Evolutionary conservation across 495 filamentous ascomycete species (phyloP).

Genomic region (Neurospora sp.): DNA sequence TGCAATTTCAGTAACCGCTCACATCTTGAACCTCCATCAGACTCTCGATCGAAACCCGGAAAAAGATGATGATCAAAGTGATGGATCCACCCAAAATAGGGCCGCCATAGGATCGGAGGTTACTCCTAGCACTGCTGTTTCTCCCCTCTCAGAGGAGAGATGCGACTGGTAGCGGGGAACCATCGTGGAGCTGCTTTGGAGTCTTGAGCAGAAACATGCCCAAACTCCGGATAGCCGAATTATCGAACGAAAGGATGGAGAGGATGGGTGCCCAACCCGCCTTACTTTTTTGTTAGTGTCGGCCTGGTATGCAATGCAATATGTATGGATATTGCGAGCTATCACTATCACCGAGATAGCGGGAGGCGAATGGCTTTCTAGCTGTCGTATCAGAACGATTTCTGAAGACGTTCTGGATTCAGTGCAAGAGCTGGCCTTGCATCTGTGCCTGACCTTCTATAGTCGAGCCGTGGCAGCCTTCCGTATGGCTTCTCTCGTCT

Average conservation of each 20-base stretch:
- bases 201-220: not conserved
- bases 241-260: not conserved
- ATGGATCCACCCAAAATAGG: constrained; percentile 3
- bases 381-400: not conserved
- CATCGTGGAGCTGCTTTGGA: not conserved
- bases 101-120: not conserved
- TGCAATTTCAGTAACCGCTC: constrained; percentile 26
- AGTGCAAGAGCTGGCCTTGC: not conserved
- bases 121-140: not conserved
- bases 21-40: not conserved
- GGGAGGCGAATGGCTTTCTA: not conserved
- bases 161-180: not conserved
- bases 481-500: not conserved
- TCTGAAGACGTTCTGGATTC: not conserved
- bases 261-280: not conserved
- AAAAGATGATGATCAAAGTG: not conserved
- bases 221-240: not conserved
- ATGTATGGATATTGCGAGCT: not conserved
- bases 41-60: not conserved
- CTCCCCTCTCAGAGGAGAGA: not conserved
- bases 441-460: not conserved
- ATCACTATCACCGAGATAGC: not conserved
- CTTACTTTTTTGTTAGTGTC: not conserved
- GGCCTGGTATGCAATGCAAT: not conserved
- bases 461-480: not conserved